Evolutionary conservation across 2,329 filamentous ascomycete species (phyloP), one percentile per base, ranked within the genome.

Genomic region (Setomelanomma holmii): DNA sequence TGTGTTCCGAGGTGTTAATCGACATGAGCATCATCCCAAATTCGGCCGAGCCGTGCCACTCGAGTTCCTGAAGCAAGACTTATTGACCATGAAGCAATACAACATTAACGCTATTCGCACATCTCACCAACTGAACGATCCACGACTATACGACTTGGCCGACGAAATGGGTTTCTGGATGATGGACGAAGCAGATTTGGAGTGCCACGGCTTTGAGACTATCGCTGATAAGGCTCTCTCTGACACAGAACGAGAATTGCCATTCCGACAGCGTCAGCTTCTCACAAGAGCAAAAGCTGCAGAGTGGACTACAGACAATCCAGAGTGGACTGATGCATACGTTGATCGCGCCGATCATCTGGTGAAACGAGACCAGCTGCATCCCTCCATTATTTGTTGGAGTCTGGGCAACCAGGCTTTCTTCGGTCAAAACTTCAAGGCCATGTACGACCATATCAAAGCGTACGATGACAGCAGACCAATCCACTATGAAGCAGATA

Each of bases 331-430:
- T 48, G 79, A 79, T 1, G 85, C 87, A 0, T 91, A 91, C 56
- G 65, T 91, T 1, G 88, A 91, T 68, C 84, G 89, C 3, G 85
- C 86, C 50, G 73, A 78, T 24, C 84, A 88, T 48, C 73, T 90
- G 49, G 79, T 91, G 0, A 80, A 86, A 61, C 80, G 89, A 14
- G 87, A 90, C 69, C 89, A 89, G 73, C 87, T 90, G 51, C 86
- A 90, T 58, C 72, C 88, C 0, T 86, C 81, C n/a, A 79, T 91
- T 43, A 85, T 91, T 42, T 83, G 90, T 36, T 91, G 89, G 89
- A 88, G 85, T 40, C 77, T 91, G 0, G 89, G 88, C 0, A 91
- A 91, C 62, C 88, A 91, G 66, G 83, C 87, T 0, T 90, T 89
- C 66, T 90, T 89, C 62, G 88, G 88, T 0, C 75, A 78, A 7